Evolutionary conservation across 306 rosid species (phyloP).

Genomic region (Lablab purpureus): DNA sequence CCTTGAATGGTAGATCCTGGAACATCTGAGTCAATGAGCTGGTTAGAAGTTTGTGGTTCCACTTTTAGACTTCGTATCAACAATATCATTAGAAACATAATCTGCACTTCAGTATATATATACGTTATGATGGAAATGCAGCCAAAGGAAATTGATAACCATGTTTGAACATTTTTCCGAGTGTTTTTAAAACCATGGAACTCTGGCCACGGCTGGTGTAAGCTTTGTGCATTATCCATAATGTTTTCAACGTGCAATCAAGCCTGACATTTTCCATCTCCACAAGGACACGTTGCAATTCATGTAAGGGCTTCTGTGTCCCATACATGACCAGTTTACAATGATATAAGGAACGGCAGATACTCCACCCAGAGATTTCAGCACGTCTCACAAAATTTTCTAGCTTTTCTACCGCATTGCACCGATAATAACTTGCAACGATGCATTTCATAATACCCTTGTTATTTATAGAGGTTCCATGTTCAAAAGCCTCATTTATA

Average conservation of each 20-base stretch:
- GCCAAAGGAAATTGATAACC: conserved; percentile 68
- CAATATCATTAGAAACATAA: conserved; percentile 44
- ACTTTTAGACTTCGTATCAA: conserved; percentile 60
- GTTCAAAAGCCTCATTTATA: conserved; percentile 79
- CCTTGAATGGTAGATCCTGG: conserved; percentile 70
- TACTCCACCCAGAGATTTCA: conserved; percentile 71
- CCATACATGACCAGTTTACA: conserved; percentile 85
- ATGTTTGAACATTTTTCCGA: conserved; percentile 77
- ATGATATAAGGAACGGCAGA: conserved; percentile 73
- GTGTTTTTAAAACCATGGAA: conserved; percentile 63
- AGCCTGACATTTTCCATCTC: conserved; percentile 67
- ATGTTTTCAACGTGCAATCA: conserved; percentile 54
- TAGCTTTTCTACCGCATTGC: conserved; percentile 69
- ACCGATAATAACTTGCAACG: conserved; percentile 65
- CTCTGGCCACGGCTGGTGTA: conserved; percentile 56
- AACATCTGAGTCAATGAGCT: conserved; percentile 32
- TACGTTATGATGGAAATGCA: conserved; percentile 53
- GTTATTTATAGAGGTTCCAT: conserved; percentile 45
- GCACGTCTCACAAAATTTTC: conserved; percentile 68
- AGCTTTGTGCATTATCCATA: conserved; percentile 73
- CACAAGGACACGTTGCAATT: conserved; percentile 68
- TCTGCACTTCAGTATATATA: conserved; percentile 29
- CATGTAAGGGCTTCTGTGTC: conserved; percentile 58
- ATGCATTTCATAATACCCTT: conserved; percentile 57
- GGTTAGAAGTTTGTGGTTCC: conserved; percentile 48